Evolutionary conservation across 2,329 filamentous ascomycete genomes (phyloP).

Genomic region (Aspergillus neoniger): DNA sequence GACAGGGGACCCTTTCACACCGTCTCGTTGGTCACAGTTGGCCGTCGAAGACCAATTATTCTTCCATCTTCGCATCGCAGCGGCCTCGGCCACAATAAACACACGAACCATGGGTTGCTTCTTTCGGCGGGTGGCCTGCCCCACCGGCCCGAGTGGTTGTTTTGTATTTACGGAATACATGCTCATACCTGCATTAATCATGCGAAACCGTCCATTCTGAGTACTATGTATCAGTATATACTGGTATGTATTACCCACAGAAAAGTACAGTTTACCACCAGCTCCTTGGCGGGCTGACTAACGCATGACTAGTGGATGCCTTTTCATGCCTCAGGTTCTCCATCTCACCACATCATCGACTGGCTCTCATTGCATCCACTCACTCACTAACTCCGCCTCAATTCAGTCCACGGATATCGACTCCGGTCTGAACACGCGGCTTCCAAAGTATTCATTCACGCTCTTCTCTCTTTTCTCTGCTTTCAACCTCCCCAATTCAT

Average conservation of each 20-base stretch:
- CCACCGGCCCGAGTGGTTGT: background rate
- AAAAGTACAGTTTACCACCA: too few relatives aligned
- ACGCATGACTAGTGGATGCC: background rate
- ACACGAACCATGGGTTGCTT: conserved; percentile 20
- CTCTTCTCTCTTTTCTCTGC: background rate
- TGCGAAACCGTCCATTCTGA: too few relatives aligned
- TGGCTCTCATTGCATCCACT: background rate
- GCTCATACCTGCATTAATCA: too few relatives aligned
- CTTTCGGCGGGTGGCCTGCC: conserved; percentile 1
- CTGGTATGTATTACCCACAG: too few relatives aligned
- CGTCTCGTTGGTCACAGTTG: background rate
- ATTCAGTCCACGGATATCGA: conserved; percentile 1
- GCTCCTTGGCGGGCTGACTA: background rate
- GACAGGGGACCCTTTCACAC: conserved; percentile 4
- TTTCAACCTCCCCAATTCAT: background rate
- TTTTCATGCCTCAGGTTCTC: background rate
- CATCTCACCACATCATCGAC: conserved; percentile 1
- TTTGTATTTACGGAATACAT: background rate
- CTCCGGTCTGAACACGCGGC: background rate
- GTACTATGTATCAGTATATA: too few relatives aligned
- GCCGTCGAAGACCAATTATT: background rate
- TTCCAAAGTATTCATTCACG: background rate
- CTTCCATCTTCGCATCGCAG: background rate
- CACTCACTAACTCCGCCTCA: background rate
- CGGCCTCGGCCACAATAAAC: conserved; percentile 14